These are phyloP conservation scores for Phlyctochytrium arcticum DNA, from an alignment of 192 early-diverging fungal species.

Conservation along the genomic window DNA sequence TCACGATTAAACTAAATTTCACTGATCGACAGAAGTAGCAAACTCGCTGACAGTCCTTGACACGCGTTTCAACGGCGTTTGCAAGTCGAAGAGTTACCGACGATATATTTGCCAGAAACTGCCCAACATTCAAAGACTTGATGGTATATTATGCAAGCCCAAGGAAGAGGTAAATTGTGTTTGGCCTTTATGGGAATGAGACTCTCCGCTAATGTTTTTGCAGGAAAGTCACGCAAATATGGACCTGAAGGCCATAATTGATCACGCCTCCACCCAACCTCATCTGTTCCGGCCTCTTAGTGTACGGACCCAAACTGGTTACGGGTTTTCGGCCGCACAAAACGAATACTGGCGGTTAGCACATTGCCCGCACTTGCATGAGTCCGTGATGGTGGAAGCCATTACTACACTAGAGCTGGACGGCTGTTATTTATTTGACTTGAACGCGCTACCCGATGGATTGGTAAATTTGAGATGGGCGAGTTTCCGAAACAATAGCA, in stretches of 20 bases:
- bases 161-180: background rate
- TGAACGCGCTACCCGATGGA: slow-evolving; percentile 36
- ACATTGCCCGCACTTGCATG: slow-evolving; percentile 12
- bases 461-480: slow-evolving; percentile 50
- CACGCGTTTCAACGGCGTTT: slow-evolving; percentile 43
- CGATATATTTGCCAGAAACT: background rate
- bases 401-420: slow-evolving; percentile 56
- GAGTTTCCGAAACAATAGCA: slow-evolving; percentile 53
- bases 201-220: too few relatives aligned
- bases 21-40: background rate
- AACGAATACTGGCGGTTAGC: slow-evolving; percentile 43
- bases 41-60: slow-evolving; percentile 27
- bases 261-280: slow-evolving; percentile 43
- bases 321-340: slow-evolving; percentile 43
- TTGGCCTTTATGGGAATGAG: background rate
- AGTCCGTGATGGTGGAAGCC: slow-evolving; percentile 22
- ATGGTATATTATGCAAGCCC: background rate
- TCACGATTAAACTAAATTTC: background rate
- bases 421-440: slow-evolving; percentile 40
- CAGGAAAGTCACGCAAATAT: too few relatives aligned
- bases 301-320: slow-evolving; percentile 45
- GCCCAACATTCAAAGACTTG: slow-evolving; percentile 8
- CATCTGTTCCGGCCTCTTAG: slow-evolving; percentile 51
- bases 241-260: background rate
- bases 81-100: slow-evolving; percentile 36